Base-by-base conservation (phyloP, 2,329 filamentous ascomycete species). In the Lecanicillium sp. region DNA sequence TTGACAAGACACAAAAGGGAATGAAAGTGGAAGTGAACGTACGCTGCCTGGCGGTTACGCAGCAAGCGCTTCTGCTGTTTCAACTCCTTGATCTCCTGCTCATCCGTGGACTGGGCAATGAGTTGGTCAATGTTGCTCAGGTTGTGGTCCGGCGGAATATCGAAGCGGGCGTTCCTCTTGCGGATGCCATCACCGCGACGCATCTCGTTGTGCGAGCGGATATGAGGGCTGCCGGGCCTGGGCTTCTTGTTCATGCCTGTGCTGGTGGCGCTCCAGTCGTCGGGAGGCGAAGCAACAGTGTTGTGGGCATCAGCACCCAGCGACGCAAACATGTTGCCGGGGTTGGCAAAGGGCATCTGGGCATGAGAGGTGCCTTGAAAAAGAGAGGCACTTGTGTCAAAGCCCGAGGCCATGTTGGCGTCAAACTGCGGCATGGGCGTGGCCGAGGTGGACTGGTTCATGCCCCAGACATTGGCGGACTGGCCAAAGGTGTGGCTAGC, bases 161-260 rank as follows among this genome's bases (percentile, higher is more conserved):
- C 90, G 63, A 97, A 96, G 50, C 90, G 84, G 48, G 89, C 88
- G 57, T 97, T 98, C 83, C 97, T 97, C 80, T 98, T 98, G 55
- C 92, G 79, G 62, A 97, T 94, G 45, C 92, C 87, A 51, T 94
- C 88, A 41, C 87, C 80, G 50, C 86, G 77, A 45, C 79, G 74
- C 60, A 86, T 69, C 40, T 89, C 82, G 45, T 88, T 87, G 66
- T 85, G 84, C 51, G 76, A 84, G 56, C 79, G 77, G 61, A 83
- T 75, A 40, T 75, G 70, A 19, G 85, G 78, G 61, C 77, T 89
- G 57, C 76, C 76, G 30, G 79, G 74, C 25, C 66, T 72, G 71
- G 84, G 79, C 51, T 75, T 71, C 64, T 79, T 79, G 44, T 64
- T 63, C 59, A 73, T 64, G 36, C 64, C 59, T 48, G 72, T 69